These are phyloP conservation scores for Neurospora africana DNA, from an alignment of 495 filamentous ascomycete species.

Conservation along the genomic window DNA sequence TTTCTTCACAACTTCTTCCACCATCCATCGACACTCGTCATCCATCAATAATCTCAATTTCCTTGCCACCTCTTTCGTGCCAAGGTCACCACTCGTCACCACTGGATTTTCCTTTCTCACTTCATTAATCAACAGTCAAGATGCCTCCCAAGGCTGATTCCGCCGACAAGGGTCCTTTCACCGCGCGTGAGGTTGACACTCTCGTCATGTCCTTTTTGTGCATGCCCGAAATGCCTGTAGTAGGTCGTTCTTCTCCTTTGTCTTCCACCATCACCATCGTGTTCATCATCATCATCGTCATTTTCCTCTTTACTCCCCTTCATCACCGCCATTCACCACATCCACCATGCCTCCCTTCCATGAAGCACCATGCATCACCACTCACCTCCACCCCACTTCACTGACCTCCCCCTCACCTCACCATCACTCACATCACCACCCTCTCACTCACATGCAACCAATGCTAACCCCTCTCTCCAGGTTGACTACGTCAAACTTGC, in stretches of 20 bases:
- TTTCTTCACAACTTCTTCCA: not conserved
- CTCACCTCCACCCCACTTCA: not conserved
- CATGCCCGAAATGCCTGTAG: slow-evolving; percentile 1
- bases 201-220: slow-evolving; percentile 5
- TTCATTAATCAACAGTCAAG: not conserved
- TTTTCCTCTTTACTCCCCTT: not conserved
- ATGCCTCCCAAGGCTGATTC: not conserved
- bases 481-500: not conserved
- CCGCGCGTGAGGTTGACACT: slow-evolving; percentile 3
- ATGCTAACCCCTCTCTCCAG: not conserved
- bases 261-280: not conserved
- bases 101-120: not conserved
- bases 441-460: not conserved
- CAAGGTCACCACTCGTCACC: not conserved
- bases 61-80: not conserved
- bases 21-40: not conserved
- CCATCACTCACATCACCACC: not conserved
- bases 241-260: not conserved
- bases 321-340: not conserved
- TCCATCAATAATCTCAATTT: not conserved
- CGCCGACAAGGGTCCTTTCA: not conserved
- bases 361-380: not conserved
- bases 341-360: not conserved
- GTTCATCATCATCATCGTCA: not conserved
- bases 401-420: not conserved